Evolutionary conservation across 352 stramenopile species (phyloP).

Genomic region (Phytophthora pinifolia): DNA sequence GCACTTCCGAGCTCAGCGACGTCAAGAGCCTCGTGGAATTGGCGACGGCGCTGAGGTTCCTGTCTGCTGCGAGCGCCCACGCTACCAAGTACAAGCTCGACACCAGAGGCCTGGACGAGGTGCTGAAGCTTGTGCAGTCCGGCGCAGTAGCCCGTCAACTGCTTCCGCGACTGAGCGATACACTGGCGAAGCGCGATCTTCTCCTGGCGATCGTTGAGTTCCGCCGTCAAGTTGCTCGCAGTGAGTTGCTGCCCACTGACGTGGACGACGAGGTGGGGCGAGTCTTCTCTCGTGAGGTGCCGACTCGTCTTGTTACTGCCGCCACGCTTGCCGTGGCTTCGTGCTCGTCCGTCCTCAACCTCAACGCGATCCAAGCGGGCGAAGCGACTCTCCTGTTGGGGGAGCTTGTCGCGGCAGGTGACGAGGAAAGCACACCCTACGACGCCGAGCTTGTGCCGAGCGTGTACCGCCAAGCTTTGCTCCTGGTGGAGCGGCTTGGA

Average conservation of each 20-base stretch:
- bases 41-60: constrained; percentile 47
- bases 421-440: constrained; percentile 9
- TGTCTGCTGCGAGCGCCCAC: constrained; percentile 35
- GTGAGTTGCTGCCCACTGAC: constrained; percentile 44
- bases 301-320: constrained; percentile 21
- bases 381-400: constrained; percentile 29
- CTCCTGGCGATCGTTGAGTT: constrained; percentile 38
- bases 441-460: constrained; percentile 29
- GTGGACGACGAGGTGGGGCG: constrained; percentile 48
- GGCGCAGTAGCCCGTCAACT: constrained; percentile 9
- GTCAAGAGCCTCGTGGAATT: constrained; percentile 24
- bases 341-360: constrained; percentile 21
- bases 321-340: constrained; percentile 10
- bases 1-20: background rate
- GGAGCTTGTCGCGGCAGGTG: constrained; percentile 23
- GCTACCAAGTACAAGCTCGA: constrained; percentile 65
- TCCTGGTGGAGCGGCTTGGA: constrained; percentile 40
- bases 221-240: constrained; percentile 27
- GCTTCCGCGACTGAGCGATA: constrained; percentile 16
- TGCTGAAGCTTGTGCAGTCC: constrained; percentile 37
- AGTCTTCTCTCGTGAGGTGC: constrained; percentile 29
- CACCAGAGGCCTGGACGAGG: constrained; percentile 22
- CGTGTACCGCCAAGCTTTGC: constrained; percentile 44
- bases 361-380: constrained; percentile 35
- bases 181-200: constrained; percentile 27